Conservation (phyloP, 179 eudicot species). For the Silene vulgaris region DNA sequence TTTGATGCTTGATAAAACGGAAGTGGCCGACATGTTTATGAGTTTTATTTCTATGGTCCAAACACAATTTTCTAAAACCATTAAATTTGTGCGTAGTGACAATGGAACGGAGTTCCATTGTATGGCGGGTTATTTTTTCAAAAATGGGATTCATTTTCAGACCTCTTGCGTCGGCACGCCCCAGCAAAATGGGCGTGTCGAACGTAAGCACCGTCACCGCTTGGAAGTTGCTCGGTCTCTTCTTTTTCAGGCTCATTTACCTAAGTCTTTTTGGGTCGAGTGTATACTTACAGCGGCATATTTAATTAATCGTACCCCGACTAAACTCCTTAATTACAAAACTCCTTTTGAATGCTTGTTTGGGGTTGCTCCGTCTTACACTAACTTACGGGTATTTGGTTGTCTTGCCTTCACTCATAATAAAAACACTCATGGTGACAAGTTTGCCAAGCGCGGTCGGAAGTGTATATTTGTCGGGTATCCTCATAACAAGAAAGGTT, state of each 20-base stretch:
- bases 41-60: too few species aligned
- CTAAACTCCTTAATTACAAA: neutral
- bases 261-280: neutral
- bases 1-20: too few species aligned
- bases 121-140: too few species aligned
- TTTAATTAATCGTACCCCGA: too few species aligned
- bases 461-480: neutral
- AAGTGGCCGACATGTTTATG: too few species aligned
- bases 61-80: too few species aligned
- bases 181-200: neutral
- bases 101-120: too few species aligned
- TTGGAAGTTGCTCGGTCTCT: neutral
- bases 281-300: too few species aligned
- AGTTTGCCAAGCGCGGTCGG: neutral
- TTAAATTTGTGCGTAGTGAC: too few species aligned
- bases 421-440: neutral
- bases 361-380: neutral
- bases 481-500: neutral
- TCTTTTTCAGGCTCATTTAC: neutral
- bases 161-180: neutral
- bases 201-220: too few species aligned
- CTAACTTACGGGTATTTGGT: neutral
- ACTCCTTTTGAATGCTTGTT: neutral
- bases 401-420: neutral
- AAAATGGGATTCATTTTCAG: too few species aligned